These are phyloP conservation scores for Tolypocladium guangdongense DNA, from an alignment of 2,329 filamentous ascomycete species.

Conservation along the genomic window DNA sequence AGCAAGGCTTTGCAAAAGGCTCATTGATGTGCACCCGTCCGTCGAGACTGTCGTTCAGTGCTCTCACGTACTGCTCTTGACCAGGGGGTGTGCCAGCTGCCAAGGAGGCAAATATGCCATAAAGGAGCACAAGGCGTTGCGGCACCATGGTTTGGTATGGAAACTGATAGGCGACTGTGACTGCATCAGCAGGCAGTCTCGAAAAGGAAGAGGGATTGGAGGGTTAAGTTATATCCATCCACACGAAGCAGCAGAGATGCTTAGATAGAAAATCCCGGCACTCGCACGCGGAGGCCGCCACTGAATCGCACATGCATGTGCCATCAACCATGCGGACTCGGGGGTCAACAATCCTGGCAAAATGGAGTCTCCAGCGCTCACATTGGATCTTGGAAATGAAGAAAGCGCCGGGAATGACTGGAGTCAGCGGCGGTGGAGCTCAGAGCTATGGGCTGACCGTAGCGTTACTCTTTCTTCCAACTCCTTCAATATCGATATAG, in stretches of 20 bases:
- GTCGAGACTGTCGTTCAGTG: constrained; percentile 4
- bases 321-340: background rate
- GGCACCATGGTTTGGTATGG: background rate
- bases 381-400: background rate
- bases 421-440: background rate
- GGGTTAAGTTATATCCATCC: background rate
- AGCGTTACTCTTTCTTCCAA: too few relatives aligned
- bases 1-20: constrained; percentile 8
- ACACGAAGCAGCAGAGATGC: background rate
- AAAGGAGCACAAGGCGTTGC: background rate
- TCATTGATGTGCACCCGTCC: constrained; percentile 3
- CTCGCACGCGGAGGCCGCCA: background rate
- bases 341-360: background rate
- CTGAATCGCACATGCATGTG: background rate
- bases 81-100: background rate
- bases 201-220: too few relatives aligned
- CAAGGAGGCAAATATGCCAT: background rate
- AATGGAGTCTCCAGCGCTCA: background rate
- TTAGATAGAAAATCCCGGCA: background rate
- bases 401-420: background rate
- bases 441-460: background rate
- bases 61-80: background rate
- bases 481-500: too few relatives aligned
- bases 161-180: background rate
- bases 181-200: background rate